Base-by-base conservation (phyloP, 2,329 filamentous ascomycete species). In the Colletotrichum tropicale region DNA sequence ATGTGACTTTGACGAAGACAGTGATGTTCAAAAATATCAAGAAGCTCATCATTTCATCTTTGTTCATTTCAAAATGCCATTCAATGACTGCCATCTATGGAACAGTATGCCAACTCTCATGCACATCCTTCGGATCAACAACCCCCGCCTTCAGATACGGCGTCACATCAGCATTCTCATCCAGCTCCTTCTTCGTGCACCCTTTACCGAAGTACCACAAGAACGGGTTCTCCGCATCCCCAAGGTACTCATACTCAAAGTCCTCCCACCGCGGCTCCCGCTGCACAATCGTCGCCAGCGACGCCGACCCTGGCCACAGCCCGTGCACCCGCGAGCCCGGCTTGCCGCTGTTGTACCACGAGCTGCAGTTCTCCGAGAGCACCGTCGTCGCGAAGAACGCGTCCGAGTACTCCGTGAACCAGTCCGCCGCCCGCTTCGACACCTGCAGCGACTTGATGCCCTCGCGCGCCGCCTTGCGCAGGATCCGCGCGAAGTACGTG, bases 321-420 rank as follows among this genome's bases (percentile, higher is more conserved):
- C 93, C 93, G 77, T 94, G 92, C 28, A 95, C 91, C 6, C 92
- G 85, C 0, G 87, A 89, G 0, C 93, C 93, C 0, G 92, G 89
- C 8, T 84, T 84, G 0, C 91, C 91, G 15, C 93, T 91, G 75
- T 95, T 95, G 75, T 93, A 94, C 94, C 94, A 95, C 0, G 91
- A 93, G 55, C 90, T 91, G 81, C 93, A 95, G 71, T 91, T 89
- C 68, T 93, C 91, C 0, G 88, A 87, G 71, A 93, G 82, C 3
- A 91, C 89, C 0, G 89, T 91, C 26, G 83, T 87, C 0, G 84
- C 81, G 78, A 91, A 91, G 80, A 91, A 92, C 1, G 88, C 87
- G 77, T 91, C 88, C 30, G 86, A 87, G 82, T 92, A 93, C 68
- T 89, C 88, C 13, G 91, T 83, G 77, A 93, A 93, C 78, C 94